A percentile compares a stretch with the other conserved stretches of the same genome.
These are phyloP conservation scores for Candida odintsovae DNA, from an alignment of 805 yeast species.

Conservation along the genomic window DNA sequence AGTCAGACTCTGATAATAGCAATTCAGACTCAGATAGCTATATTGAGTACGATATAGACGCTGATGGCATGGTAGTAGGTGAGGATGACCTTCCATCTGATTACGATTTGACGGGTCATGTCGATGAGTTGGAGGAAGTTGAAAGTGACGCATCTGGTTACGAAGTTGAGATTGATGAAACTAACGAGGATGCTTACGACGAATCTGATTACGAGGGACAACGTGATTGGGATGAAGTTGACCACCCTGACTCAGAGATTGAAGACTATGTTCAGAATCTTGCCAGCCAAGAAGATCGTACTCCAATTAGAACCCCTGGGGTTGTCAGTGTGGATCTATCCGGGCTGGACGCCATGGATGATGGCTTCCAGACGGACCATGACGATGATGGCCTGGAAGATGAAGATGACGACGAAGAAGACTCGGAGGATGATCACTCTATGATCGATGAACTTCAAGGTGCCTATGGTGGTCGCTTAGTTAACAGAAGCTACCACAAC, in stretches of 20 bases:
- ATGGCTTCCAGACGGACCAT: constrained; percentile 10
- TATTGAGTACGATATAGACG: constrained; percentile 11
- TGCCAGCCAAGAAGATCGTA: background rate
- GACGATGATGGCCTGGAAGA: constrained; percentile 2
- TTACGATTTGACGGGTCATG: constrained; percentile 18
- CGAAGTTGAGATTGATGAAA: constrained; percentile 16
- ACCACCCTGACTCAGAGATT: constrained; percentile 5
- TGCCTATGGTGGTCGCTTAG: background rate
- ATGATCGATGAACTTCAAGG: background rate
- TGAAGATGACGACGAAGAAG: constrained; percentile 20
- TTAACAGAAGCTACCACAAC: background rate
- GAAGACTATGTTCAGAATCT: constrained; percentile 4
- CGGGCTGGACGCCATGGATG: constrained; percentile 13
- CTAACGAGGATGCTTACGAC: constrained; percentile 6
- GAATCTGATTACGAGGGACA: constrained; percentile 11
- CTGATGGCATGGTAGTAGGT: constrained; percentile 2
- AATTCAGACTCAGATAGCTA: constrained; percentile 20
- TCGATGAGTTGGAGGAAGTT: constrained; percentile 8
- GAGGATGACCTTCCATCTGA: constrained; percentile 25
- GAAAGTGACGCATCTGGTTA: background rate
- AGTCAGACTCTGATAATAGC: constrained; percentile 8
- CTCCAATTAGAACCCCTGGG: constrained; percentile 2
- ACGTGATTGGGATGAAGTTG: background rate
- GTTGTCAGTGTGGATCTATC: constrained; percentile 10
- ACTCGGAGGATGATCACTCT: constrained; percentile 3